Base-by-base conservation (phyloP, 371 early-diverging fungal genomes). In the Lichtheimia ramosa region DNA sequence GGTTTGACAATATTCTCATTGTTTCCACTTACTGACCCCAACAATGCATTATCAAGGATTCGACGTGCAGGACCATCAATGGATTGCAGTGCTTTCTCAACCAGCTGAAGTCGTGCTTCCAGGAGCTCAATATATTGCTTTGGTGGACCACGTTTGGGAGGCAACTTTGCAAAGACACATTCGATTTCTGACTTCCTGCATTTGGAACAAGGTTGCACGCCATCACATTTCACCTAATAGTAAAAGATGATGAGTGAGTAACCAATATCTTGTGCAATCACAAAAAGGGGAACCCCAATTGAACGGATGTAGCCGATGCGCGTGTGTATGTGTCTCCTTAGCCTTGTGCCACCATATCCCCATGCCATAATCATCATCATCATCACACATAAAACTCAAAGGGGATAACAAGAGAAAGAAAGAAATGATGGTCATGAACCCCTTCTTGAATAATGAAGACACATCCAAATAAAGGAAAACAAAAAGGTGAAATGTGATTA, bases 171-270 rank as follows among this genome's bases (percentile, higher is more conserved):
- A 67, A 77, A 81, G 8, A 73, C 72, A 56, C 81, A 81, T 13
- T 61, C 65, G 5, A 57, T 57, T 21, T 74, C 71, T 24, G 72
- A 63, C 41, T 71, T 74, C 39, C 61, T 56, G 59, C 81, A 81
- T n/a, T 70, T 63, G 43, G 58, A 59, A 61, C 81, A 81, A 41
- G 81, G 81, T 48, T 81, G 76, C 5, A 70, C 74, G 23, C 81
- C 81, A 59, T 81, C 77, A 50, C 81, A 81, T 56, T 77, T 77
- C 16, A 81, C 77, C 81, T 81, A n/a, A 25, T 25, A 56, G n/a
- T 43, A 16, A 15, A 18, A 5, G 28, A 34, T 23, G 34, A 34
- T 34, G 10, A 34, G 10, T 34, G 34, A 34, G 34, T 34, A 34
- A 34, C 34, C 34, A 34, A n/a, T 34, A 34, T 34, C 34, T 34